These are phyloP conservation scores for Suhomyces yuchorum DNA, from an alignment of 1,139 yeast species.

Conservation along the genomic window DNA sequence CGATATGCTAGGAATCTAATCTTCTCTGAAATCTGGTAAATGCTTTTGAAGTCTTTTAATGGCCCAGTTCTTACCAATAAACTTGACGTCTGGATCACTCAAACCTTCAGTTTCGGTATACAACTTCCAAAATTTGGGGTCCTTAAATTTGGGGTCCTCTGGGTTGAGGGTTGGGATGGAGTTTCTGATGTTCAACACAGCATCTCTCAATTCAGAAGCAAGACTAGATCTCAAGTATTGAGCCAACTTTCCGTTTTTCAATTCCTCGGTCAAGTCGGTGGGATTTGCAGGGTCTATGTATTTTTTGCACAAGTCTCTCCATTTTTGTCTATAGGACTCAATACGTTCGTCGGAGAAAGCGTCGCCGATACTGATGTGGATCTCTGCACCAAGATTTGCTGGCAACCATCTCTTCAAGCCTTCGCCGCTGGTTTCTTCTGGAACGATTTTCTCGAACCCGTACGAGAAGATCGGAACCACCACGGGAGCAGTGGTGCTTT, in stretches of 20 bases:
- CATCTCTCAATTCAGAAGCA: slow-evolving; percentile 66
- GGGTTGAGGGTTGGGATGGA: slow-evolving; percentile 51
- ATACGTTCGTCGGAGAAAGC: slow-evolving; percentile 66
- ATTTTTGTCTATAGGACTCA: slow-evolving; percentile 59
- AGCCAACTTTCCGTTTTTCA: slow-evolving; percentile 66
- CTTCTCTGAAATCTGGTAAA: slow-evolving; percentile 43
- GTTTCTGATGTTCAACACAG: slow-evolving; percentile 62
- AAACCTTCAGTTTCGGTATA: slow-evolving; percentile 66
- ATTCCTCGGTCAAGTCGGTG: slow-evolving; percentile 59
- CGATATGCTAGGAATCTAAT: slow-evolving; percentile 5
- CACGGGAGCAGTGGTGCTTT: slow-evolving; percentile 80
- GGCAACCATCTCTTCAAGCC: slow-evolving; percentile 63
- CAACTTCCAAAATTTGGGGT: slow-evolving; percentile 71
- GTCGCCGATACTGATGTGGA: slow-evolving; percentile 72
- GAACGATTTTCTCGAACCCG: slow-evolving; percentile 86
- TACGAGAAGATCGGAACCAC: slow-evolving; percentile 85
- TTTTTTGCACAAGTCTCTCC: slow-evolving; percentile 64
- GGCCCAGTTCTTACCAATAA: slow-evolving; percentile 82
- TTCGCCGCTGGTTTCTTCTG: slow-evolving; percentile 66
- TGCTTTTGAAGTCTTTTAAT: slow-evolving; percentile 64
- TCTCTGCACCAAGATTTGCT: slow-evolving; percentile 63
- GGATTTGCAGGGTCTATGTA: slow-evolving; percentile 54
- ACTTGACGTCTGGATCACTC: slow-evolving; percentile 66
- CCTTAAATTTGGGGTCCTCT: slow-evolving; percentile 57
- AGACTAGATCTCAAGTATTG: slow-evolving; percentile 64